These are phyloP conservation scores for Salvia sclarea DNA, from an alignment of 305 asterid genomes.

Conservation along the genomic window DNA sequence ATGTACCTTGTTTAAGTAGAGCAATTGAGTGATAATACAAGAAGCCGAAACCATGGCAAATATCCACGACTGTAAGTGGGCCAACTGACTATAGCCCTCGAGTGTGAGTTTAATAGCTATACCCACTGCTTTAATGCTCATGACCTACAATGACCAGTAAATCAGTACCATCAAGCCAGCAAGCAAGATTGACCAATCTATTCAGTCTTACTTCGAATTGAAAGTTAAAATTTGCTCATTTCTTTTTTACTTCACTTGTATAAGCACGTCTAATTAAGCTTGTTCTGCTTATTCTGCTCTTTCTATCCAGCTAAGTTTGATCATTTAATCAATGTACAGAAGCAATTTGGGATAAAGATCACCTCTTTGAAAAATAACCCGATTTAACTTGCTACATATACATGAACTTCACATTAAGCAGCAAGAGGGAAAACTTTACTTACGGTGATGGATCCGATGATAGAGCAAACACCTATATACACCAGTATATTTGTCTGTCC, in stretches of 20 bases:
- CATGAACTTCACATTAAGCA: background rate
- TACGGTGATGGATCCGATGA: conserved; percentile 83
- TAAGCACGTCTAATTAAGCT: background rate
- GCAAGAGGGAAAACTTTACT: conserved; percentile 36
- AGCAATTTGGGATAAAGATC: background rate
- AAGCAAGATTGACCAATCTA: background rate
- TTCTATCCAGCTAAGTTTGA: background rate
- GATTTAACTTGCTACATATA: background rate
- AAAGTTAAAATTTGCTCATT: background rate
- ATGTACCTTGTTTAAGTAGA: conserved; percentile 85
- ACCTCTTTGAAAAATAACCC: background rate
- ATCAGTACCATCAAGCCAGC: conserved; percentile 12
- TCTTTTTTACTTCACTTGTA: background rate
- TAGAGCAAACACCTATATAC: conserved; percentile 79
- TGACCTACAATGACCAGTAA: conserved; percentile 57
- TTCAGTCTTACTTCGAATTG: background rate
- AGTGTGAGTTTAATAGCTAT: conserved; percentile 83
- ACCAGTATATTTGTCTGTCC: conserved; percentile 87
- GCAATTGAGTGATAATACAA: conserved; percentile 72
- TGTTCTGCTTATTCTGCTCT: background rate
- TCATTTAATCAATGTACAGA: background rate
- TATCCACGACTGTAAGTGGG: conserved; percentile 71
- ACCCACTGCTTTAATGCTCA: conserved; percentile 90
- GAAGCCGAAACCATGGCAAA: conserved; percentile 72
- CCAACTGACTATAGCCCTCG: conserved; percentile 68